These are phyloP conservation scores for Eucalyptus brandiana DNA, from an alignment of 345 rosid genomes.

Conservation along the genomic window DNA sequence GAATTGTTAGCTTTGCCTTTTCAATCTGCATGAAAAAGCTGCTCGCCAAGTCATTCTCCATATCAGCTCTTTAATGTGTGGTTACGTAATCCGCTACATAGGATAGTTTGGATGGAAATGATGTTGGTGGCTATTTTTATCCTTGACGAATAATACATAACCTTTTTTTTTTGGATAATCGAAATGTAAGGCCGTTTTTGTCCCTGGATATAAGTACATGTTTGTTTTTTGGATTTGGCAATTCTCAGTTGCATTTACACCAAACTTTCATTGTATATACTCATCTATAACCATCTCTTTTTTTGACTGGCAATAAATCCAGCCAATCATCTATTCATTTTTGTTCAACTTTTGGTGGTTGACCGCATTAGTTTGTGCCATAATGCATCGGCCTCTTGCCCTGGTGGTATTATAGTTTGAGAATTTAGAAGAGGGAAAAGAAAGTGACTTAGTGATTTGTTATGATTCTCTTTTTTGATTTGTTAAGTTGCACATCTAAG, in stretches of 20 bases:
- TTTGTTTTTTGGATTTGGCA: background rate
- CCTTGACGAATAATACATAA: background rate
- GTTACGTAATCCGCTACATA: background rate
- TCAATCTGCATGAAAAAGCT: background rate
- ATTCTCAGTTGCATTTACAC: background rate
- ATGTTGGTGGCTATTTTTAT: background rate
- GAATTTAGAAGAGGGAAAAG: background rate
- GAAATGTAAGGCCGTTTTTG: background rate
- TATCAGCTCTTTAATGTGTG: background rate
- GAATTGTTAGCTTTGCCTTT: background rate
- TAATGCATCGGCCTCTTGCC: background rate
- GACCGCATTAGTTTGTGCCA: background rate
- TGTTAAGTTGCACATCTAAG: background rate
- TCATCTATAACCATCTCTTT: background rate
- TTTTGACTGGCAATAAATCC: background rate
- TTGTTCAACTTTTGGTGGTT: background rate
- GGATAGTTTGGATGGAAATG: background rate
- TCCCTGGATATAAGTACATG: background rate
- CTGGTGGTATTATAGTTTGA: background rate
- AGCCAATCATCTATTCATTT: background rate
- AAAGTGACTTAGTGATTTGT: background rate
- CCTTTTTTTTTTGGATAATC: background rate
- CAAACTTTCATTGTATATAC: background rate
- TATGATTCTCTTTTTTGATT: background rate
- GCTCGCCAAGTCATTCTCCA: background rate